Evolutionary conservation across 2,329 filamentous ascomycete genomes (phyloP), one percentile per base, ranked within the genome.

Genomic region (Claviceps fusiformis): DNA sequence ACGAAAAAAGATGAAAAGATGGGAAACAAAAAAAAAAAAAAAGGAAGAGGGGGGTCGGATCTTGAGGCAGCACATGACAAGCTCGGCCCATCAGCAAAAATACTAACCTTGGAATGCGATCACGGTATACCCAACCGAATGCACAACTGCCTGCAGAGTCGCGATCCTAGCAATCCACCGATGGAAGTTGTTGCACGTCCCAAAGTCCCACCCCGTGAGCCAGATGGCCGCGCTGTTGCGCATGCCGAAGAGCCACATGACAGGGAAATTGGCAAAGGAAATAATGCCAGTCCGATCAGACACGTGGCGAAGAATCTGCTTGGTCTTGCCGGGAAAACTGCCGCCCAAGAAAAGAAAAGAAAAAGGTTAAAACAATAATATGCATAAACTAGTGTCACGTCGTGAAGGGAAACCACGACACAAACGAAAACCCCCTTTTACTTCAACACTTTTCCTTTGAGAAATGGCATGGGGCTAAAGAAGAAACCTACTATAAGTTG

Each of bases 181-280:
- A 65, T 87, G 85, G 53, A 86, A 86, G 45, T 80, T 75, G 59
- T 81, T 87, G 62, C 81, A 87, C 0, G 80, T 82, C 1, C 75
- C 75, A 63, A 84, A 86, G 11, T 79, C 81, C 83, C 84, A 87
- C 0, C 83, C 83, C 0, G 85, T 87, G 0, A 82, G 63, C 80
- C 80, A 85, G 54, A 86, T 70, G 17, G 86, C 73, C 0, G 82
- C 62, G 53, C 87, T 86, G 58, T 87, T 88, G 10, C 85, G 73
- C 63, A 80, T 79, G 0, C 78, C 80, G 59, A 87, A 87, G 0
- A 87, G 65, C 82, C 82, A 86, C 0, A 86, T 68, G 2, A 85
- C 62, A 0, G 82, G 80, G 7, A 87, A 74, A 58, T 85, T 85
- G 4, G 78, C 79, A 59, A 83, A 79, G 0, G 81, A 78, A 29